phyloP scores from a whole-genome alignment of 2,329 filamentous ascomycete genomes.

The Blumeriella jaapii region DNA sequence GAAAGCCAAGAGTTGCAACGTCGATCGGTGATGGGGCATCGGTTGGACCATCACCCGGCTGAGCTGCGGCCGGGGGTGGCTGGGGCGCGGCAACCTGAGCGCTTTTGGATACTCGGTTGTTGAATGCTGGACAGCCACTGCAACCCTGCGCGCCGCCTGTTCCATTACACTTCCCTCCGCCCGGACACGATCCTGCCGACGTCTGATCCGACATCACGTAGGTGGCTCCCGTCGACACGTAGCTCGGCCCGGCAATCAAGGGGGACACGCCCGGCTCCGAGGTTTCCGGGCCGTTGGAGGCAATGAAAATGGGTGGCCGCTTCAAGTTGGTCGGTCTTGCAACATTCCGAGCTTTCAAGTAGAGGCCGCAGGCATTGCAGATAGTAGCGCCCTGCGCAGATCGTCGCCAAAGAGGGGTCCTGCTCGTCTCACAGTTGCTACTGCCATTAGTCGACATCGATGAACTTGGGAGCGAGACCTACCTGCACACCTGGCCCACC shows the following conservation, averaged over 20 bases:
- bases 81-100: slow-evolving; percentile 52
- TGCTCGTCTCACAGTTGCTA: slow-evolving; percentile 91
- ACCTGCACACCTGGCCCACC: slow-evolving; percentile 63
- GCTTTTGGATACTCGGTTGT: slow-evolving; percentile 87
- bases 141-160: slow-evolving; percentile 93
- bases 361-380: slow-evolving; percentile 94
- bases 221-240: slow-evolving; percentile 41
- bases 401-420: slow-evolving; percentile 87
- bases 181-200: slow-evolving; percentile 79
- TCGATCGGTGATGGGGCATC: slow-evolving; percentile 35
- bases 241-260: slow-evolving; percentile 26
- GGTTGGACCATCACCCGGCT: slow-evolving; percentile 20
- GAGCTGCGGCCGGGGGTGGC: slow-evolving; percentile 16
- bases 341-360: slow-evolving; percentile 86
- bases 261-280: slow-evolving; percentile 23
- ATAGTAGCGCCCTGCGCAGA: slow-evolving; percentile 90
- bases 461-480: slow-evolving; percentile 23
- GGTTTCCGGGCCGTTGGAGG: slow-evolving; percentile 17
- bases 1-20: slow-evolving; percentile 35
- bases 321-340: slow-evolving; percentile 84
- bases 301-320: slow-evolving; percentile 48
- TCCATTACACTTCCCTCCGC: slow-evolving; percentile 89
- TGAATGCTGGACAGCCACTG: slow-evolving; percentile 91
- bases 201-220: slow-evolving; percentile 70
- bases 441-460: slow-evolving; percentile 10